phyloP scores from a whole-genome alignment of 148 eudicot species.

The Amaranthus hypochondriacus region DNA sequence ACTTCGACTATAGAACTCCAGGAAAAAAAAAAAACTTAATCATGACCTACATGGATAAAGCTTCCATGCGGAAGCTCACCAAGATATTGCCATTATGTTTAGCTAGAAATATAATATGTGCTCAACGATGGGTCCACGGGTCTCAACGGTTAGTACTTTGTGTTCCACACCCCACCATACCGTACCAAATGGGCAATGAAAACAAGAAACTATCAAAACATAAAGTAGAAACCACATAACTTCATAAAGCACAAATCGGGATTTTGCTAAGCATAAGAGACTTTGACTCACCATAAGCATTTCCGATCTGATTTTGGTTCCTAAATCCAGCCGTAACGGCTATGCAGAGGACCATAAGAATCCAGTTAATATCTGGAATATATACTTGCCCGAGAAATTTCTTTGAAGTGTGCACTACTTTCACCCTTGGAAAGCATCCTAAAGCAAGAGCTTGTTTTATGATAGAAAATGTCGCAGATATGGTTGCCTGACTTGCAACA shows the following conservation, averaged over 20 bases:
- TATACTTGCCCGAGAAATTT: slow-evolving; percentile 72
- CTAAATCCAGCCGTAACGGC: slow-evolving; percentile 71
- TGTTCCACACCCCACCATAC: too few relatives aligned
- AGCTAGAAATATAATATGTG: too few relatives aligned
- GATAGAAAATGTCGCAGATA: slow-evolving; percentile 93
- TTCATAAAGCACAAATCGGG: background rate
- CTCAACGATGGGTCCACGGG: too few relatives aligned
- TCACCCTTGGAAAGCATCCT: slow-evolving; percentile 97
- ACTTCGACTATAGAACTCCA: too few relatives aligned
- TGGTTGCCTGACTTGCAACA: slow-evolving; percentile 97
- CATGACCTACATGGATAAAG: too few relatives aligned
- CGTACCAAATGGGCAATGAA: background rate
- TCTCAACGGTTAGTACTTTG: too few relatives aligned
- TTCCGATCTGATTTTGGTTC: slow-evolving; percentile 75
- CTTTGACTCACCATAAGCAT: slow-evolving; percentile 74
- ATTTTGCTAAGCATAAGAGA: background rate
- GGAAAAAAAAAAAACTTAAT: too few relatives aligned
- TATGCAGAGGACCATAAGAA: slow-evolving; percentile 74
- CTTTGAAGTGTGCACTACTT: slow-evolving; percentile 93
- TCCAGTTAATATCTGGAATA: slow-evolving; percentile 79
- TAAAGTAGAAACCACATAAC: background rate
- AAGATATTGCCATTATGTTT: too few relatives aligned
- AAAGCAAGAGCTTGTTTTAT: slow-evolving; percentile 91
- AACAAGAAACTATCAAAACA: background rate
- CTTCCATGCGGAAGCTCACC: too few relatives aligned